These are phyloP conservation scores for Chloropicon primus DNA, from an alignment of 139 green algal genomes.

Conservation along the genomic window DNA sequence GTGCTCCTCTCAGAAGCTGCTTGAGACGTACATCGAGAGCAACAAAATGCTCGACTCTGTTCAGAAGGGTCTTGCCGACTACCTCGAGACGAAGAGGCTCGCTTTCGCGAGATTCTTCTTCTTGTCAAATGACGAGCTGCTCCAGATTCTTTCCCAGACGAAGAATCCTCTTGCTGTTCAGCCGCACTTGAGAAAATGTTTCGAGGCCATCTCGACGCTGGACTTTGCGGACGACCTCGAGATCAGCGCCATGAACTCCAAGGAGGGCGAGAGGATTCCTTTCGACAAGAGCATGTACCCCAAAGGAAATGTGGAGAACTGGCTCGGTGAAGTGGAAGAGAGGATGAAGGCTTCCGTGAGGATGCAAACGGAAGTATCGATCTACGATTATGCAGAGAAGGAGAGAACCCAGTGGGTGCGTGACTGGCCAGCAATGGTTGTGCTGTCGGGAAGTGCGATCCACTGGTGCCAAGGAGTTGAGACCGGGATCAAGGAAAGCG, in stretches of 20 bases:
- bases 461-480: conserved; percentile 37
- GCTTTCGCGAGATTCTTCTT: conserved; percentile 65
- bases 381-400: conserved; percentile 21
- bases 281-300: conserved; percentile 48
- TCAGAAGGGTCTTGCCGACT: conserved; percentile 32
- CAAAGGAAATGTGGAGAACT: conserved; percentile 60
- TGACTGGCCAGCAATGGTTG: conserved; percentile 65
- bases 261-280: conserved; percentile 35
- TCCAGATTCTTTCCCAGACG: conserved; percentile 65
- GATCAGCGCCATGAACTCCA: conserved; percentile 56
- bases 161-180: conserved; percentile 59
- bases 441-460: conserved; percentile 45
- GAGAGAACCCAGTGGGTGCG: conserved; percentile 51
- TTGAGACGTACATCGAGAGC: conserved; percentile 16
- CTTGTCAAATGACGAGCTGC: conserved; percentile 65
- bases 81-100: conserved; percentile 51
- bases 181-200: conserved; percentile 71
- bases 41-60: conserved; percentile 31
- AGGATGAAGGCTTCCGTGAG: conserved; percentile 49
- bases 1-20: conserved; percentile 31
- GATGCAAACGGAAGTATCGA: conserved; percentile 25
- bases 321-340: conserved; percentile 60
- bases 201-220: conserved; percentile 65
- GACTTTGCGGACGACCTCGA: conserved; percentile 50
- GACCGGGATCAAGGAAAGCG: conserved; percentile 16